These are phyloP conservation scores for Colletotrichum falcatum DNA, from an alignment of 2,329 filamentous ascomycete genomes.

Conservation along the genomic window DNA sequence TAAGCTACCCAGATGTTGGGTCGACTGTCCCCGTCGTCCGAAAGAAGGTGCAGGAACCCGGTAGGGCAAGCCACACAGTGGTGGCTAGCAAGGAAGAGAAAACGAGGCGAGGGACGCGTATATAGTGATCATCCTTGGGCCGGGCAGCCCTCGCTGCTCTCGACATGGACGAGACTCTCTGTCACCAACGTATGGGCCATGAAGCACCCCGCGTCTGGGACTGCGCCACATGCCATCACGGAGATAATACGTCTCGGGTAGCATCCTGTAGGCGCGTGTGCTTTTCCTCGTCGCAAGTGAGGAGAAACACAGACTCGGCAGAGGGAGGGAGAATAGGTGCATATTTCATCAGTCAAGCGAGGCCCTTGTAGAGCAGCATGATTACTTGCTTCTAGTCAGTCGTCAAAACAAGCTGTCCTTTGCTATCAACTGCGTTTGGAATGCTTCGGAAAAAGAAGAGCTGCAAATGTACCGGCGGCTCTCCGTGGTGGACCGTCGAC, in stretches of 20 bases:
- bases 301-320: background rate
- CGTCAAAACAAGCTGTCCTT: background rate
- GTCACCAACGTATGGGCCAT: background rate
- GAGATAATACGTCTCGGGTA: background rate
- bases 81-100: background rate
- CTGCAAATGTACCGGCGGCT: background rate
- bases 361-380: background rate
- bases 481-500: background rate
- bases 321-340: background rate
- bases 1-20: background rate
- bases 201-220: background rate
- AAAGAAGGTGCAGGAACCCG: background rate
- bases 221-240: background rate
- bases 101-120: background rate
- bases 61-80: background rate
- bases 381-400: background rate
- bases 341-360: background rate
- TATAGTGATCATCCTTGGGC: background rate
- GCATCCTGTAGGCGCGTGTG: no score
- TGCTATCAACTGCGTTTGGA: background rate
- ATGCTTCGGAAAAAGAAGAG: background rate
- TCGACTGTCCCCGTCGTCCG: background rate
- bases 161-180: background rate
- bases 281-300: background rate
- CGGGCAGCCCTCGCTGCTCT: background rate